These are phyloP conservation scores for Scolecobasidium constrictum DNA, from an alignment of 2,329 filamentous ascomycete genomes.

Conservation along the genomic window DNA sequence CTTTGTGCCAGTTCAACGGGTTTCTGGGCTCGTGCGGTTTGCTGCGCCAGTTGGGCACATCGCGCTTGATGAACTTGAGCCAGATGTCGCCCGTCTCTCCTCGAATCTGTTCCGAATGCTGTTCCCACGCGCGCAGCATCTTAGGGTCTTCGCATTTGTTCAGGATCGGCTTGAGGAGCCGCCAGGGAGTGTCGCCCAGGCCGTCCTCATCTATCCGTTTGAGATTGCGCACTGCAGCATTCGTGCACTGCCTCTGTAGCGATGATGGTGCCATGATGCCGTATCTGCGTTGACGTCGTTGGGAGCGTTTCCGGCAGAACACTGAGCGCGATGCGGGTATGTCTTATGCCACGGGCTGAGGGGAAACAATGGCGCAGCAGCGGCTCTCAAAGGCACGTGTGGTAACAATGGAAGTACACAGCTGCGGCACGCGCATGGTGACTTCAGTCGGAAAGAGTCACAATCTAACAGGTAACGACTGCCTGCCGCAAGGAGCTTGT, in stretches of 20 bases:
- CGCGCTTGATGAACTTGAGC: slow-evolving; percentile 9
- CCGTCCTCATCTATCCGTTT: slow-evolving; percentile 1
- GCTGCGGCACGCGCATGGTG: too few relatives aligned
- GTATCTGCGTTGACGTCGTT: too few relatives aligned
- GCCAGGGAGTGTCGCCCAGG: slow-evolving; percentile 2
- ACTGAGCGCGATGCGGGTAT: too few relatives aligned
- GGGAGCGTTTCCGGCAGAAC: too few relatives aligned
- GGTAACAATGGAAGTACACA: too few relatives aligned
- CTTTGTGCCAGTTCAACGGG: slow-evolving; percentile 3
- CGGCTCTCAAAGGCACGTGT: too few relatives aligned
- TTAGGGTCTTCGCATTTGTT: slow-evolving; percentile 4
- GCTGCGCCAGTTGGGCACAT: slow-evolving; percentile 7
- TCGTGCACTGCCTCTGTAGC: not conserved
- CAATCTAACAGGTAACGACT: too few relatives aligned
- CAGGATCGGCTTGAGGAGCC: slow-evolving; percentile 5
- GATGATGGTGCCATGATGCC: not conserved
- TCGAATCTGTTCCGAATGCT: slow-evolving; percentile 1
- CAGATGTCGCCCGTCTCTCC: slow-evolving; percentile 6
- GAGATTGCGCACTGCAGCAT: not conserved
- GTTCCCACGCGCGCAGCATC: slow-evolving; percentile 7
- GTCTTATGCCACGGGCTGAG: too few relatives aligned
- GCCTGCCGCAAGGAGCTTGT: too few relatives aligned
- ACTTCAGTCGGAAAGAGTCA: too few relatives aligned
- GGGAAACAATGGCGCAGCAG: too few relatives aligned
- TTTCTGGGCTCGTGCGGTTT: slow-evolving; percentile 4